Percentiles rank a stretch among this genome's conserved stretches.
Evolutionary conservation across 2,329 filamentous ascomycete species (phyloP).

Genomic region (Sporothrix protearum): DNA sequence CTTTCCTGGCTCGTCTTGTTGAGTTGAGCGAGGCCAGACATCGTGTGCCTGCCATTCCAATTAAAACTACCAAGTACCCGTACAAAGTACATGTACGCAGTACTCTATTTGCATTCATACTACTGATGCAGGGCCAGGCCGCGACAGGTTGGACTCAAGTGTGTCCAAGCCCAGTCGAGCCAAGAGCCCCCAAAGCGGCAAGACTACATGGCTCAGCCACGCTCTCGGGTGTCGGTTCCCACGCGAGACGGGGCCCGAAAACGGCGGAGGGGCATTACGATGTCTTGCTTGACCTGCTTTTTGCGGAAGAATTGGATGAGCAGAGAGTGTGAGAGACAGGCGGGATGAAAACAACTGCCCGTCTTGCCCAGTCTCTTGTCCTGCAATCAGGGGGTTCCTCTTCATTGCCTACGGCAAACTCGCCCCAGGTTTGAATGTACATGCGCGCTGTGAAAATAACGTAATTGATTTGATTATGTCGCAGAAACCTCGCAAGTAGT

Average conservation of each 20-base stretch:
- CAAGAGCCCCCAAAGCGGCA: neutral
- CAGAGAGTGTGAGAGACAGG: neutral
- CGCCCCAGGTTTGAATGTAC: neutral
- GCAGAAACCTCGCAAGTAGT: neutral
- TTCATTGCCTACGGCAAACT: neutral
- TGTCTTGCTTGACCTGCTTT: neutral
- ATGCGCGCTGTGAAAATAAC: neutral
- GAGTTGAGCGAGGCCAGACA: neutral
- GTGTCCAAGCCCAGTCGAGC: neutral
- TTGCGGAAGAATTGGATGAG: neutral
- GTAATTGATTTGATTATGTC: constrained; percentile 3
- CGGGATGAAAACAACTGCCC: neutral
- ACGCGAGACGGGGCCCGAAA: neutral
- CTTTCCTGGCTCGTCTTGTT: neutral
- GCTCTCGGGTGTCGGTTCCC: constrained; percentile 12
- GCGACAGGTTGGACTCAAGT: neutral
- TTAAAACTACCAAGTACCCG: too few relatives aligned
- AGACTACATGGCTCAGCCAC: constrained; percentile 4
- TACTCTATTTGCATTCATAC: neutral
- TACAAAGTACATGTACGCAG: too few relatives aligned
- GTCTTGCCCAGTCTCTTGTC: neutral
- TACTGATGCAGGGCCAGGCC: constrained; percentile 1
- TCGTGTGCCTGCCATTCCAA: neutral
- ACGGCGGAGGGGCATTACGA: neutral
- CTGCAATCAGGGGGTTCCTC: neutral